Percentiles rank a stretch among this genome's conserved stretches.
These are phyloP conservation scores for Bruguiera gymnorhiza DNA, from an alignment of 345 rosid species.

Conservation along the genomic window DNA sequence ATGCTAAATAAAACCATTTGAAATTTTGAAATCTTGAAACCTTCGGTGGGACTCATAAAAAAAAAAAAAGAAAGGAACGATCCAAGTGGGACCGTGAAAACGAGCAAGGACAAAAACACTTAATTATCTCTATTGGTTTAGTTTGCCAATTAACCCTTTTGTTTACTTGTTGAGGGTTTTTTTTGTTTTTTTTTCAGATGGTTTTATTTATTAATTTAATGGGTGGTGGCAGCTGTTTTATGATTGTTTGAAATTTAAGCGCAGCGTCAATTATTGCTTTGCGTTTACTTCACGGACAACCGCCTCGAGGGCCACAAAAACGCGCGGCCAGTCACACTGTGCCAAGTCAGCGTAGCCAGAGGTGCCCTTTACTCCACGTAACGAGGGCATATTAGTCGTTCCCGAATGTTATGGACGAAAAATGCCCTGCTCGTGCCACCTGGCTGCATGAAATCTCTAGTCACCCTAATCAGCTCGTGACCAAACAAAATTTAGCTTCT, in stretches of 20 bases:
- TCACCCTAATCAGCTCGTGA: not conserved
- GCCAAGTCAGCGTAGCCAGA: not conserved
- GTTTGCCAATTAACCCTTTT: too few relatives aligned
- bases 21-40: too few relatives aligned
- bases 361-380: not conserved
- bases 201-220: not conserved
- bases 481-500: not conserved
- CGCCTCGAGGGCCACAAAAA: not conserved
- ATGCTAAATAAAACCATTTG: too few relatives aligned
- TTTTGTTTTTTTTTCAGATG: too few relatives aligned
- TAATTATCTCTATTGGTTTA: too few relatives aligned
- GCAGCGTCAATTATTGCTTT: not conserved
- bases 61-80: too few relatives aligned
- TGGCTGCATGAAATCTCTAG: not conserved
- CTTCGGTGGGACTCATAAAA: too few relatives aligned
- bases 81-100: too few relatives aligned
- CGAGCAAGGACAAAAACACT: too few relatives aligned
- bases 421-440: not conserved
- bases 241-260: constrained; percentile 11
- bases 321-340: not conserved
- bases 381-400: not conserved
- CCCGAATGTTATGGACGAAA: not conserved
- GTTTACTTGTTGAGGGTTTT: too few relatives aligned
- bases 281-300: constrained; percentile 12
- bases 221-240: not conserved